A percentile compares a stretch with the other conserved stretches of the same genome.
These are phyloP conservation scores for Parafenestella ontariensis DNA, from an alignment of 2,329 filamentous ascomycete genomes.

Conservation along the genomic window DNA sequence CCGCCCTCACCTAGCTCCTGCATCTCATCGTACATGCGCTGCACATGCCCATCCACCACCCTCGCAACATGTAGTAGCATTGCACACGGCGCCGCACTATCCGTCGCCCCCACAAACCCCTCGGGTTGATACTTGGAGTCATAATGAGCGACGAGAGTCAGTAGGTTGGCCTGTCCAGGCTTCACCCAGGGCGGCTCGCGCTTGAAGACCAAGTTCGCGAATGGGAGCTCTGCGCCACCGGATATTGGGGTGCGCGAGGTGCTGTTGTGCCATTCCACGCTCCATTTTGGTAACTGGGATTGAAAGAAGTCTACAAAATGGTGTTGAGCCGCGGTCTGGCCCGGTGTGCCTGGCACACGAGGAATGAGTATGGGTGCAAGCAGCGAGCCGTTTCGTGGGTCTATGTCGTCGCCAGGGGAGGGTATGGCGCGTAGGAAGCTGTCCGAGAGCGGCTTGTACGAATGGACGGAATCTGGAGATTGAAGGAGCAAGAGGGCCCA, in stretches of 20 bases:
- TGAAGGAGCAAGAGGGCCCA: slow-evolving; percentile 18
- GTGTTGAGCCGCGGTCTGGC: slow-evolving; percentile 73
- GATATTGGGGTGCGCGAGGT: slow-evolving; percentile 81
- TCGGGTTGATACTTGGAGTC: slow-evolving; percentile 81
- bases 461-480: slow-evolving; percentile 39
- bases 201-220: slow-evolving; percentile 84
- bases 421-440: slow-evolving; percentile 75
- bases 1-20: slow-evolving; percentile 60
- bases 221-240: slow-evolving; percentile 74
- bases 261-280: slow-evolving; percentile 85
- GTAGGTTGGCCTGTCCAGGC: slow-evolving; percentile 75
- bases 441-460: slow-evolving; percentile 74
- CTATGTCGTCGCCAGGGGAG: slow-evolving; percentile 74
- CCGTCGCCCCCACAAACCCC: slow-evolving; percentile 91
- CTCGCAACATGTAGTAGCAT: slow-evolving; percentile 88
- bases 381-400: slow-evolving; percentile 76
- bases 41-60: slow-evolving; percentile 79
- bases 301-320: slow-evolving; percentile 88
- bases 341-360: slow-evolving; percentile 85
- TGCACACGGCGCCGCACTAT: slow-evolving; percentile 93
- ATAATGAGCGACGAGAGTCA: slow-evolving; percentile 93
- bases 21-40: slow-evolving; percentile 81
- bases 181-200: slow-evolving; percentile 85
- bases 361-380: slow-evolving; percentile 87
- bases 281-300: slow-evolving; percentile 78